phyloP scores from a whole-genome alignment of 306 rosid species.

The Sindora glabra region DNA sequence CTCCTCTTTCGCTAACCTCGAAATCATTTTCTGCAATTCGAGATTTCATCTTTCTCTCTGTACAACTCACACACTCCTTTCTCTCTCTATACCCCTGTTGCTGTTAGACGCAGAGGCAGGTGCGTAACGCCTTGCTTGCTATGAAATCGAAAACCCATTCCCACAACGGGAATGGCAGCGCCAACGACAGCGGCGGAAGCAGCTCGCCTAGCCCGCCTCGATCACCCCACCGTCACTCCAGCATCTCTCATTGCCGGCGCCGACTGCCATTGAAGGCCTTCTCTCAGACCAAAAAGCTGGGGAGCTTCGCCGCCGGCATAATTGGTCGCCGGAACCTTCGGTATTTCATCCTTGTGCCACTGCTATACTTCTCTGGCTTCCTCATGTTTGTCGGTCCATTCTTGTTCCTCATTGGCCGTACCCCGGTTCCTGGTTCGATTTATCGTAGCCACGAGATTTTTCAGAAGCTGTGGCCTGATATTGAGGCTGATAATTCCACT shows the following conservation, averaged over 20 bases:
- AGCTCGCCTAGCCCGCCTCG: slow-evolving; percentile 88
- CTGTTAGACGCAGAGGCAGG: neutral
- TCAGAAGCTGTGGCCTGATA: slow-evolving; percentile 47
- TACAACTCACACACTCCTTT: neutral
- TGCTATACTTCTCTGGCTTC: slow-evolving; percentile 72
- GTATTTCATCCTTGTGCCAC: slow-evolving; percentile 58
- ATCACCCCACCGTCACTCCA: slow-evolving; percentile 60
- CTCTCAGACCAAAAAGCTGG: slow-evolving; percentile 21
- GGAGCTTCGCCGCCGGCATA: slow-evolving; percentile 37
- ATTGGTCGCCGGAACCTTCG: slow-evolving; percentile 63
- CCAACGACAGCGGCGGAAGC: slow-evolving; percentile 42
- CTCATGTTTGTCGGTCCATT: slow-evolving; percentile 87
- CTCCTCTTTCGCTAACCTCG: neutral
- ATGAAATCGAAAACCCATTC: slow-evolving; percentile 56
- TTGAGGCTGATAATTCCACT: slow-evolving; percentile 67
- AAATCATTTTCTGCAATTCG: neutral
- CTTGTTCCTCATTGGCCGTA: slow-evolving; percentile 48
- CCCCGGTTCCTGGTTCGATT: slow-evolving; percentile 76
- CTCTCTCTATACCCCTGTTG: neutral
- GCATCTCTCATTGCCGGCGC: slow-evolving; percentile 42
- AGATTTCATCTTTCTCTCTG: neutral
- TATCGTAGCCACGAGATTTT: slow-evolving; percentile 70
- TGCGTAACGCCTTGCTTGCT: neutral
- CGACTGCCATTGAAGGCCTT: slow-evolving; percentile 44
- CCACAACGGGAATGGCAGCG: slow-evolving; percentile 33